Evolutionary conservation across 768 basidiomycete species (phyloP), one percentile per base, ranked within the genome.

Genomic region (Cystobasidium tubakii): DNA sequence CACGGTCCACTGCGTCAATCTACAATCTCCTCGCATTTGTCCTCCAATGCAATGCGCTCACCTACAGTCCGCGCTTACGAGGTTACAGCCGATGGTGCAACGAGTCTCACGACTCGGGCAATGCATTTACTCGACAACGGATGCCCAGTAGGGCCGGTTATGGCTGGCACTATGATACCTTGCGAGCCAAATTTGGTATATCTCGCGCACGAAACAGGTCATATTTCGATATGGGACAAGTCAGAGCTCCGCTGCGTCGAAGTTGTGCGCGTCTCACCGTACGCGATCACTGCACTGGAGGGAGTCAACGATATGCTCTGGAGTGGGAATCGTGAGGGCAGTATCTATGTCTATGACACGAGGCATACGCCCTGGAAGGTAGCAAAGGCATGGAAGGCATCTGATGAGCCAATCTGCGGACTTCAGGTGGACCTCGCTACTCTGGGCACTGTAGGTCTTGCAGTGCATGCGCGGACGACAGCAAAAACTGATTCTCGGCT

Each of bases 201-300:
- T 77, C 83, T 99, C 39, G 92, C 90, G 0, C 95, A 99, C 77
- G 94, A 98, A 81, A 92, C 90, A 50, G 95, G 95, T 0, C 88
- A 85, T 78, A 84, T 98, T 75, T 89, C 88, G 1, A 83, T 94
- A n/a, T 99, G 96, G 93, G 78, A 80, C 46, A 73, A 73, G 13
- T 23, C 44, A 23, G 73, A 73, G 1, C 76, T 73, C 33, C 36
- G 55, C 3, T 77, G 75, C 75, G 10, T 71, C 1, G 43, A 63
- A 19, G 75, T 78, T 0, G 73, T 75, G 50, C 74, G 74, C 27
- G 69, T 80, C 23, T 74, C 89, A 4, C 83, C 85, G 34, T 91
- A 89, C 55, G 90, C 92, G 81, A 87, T 99, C 66, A 82, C 95
- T 27, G 86, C 88, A 62, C 80, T 98, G 66, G 90, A 88, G 79